Percentiles rank a stretch among this genome's conserved stretches.
Evolutionary conservation across 2,329 filamentous ascomycete species (phyloP).

Genomic region (Phialophora tarda): DNA sequence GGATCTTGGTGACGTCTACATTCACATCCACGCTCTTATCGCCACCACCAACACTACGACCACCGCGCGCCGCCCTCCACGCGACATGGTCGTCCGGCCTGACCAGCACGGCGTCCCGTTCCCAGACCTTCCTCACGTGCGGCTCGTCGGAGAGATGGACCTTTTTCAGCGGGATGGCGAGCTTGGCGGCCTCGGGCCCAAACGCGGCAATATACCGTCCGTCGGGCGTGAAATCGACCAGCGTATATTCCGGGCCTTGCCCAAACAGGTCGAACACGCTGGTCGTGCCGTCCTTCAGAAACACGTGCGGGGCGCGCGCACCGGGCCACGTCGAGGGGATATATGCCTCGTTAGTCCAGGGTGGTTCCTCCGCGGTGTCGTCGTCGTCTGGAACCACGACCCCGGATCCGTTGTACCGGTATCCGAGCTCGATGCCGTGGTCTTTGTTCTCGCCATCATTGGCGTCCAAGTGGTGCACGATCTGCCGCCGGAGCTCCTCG

Average conservation of each 20-base stretch:
- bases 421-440: slow-evolving; percentile 40
- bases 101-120: slow-evolving; percentile 41
- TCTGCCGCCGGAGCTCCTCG: slow-evolving; percentile 6
- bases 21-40: not conserved
- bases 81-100: slow-evolving; percentile 43
- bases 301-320: slow-evolving; percentile 44
- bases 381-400: slow-evolving; percentile 33
- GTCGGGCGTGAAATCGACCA: slow-evolving; percentile 34
- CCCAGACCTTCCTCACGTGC: slow-evolving; percentile 40
- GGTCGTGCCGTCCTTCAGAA: slow-evolving; percentile 40
- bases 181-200: slow-evolving; percentile 8
- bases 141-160: slow-evolving; percentile 35
- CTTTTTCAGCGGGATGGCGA: slow-evolving; percentile 35
- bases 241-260: slow-evolving; percentile 27
- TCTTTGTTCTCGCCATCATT: slow-evolving; percentile 34
- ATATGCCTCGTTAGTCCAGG: slow-evolving; percentile 36
- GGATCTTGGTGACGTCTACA: not conserved
- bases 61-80: slow-evolving; percentile 34
- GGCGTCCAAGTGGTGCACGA: slow-evolving; percentile 9
- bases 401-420: slow-evolving; percentile 36
- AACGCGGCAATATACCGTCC: slow-evolving; percentile 14
- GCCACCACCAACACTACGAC: not conserved
- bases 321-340: slow-evolving; percentile 44
- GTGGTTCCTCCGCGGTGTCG: slow-evolving; percentile 15
- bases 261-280: slow-evolving; percentile 42